Conservation (phyloP, 306 rosid species). For the Castanea sativa region DNA sequence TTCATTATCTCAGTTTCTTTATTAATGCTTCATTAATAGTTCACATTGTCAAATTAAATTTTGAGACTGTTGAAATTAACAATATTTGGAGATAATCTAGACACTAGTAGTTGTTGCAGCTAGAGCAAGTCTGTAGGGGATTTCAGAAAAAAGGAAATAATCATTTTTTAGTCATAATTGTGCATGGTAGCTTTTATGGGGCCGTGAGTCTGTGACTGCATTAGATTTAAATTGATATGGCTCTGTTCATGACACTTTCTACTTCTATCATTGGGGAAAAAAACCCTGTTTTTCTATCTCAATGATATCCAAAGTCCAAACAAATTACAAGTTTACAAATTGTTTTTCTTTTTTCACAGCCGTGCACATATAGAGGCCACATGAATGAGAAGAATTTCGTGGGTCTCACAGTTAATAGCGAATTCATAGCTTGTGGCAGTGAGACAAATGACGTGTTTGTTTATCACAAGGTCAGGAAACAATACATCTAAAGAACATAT, state of each 20-base stretch:
- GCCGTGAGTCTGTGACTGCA: background rate
- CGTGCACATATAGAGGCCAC: conserved; percentile 82
- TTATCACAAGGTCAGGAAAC: conserved; percentile 81
- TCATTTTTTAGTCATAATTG: background rate
- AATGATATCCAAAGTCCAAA: background rate
- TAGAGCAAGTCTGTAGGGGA: background rate
- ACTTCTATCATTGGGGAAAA: background rate
- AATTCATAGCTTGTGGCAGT: conserved; percentile 92
- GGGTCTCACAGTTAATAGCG: conserved; percentile 86
- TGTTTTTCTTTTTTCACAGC: conserved; percentile 37
- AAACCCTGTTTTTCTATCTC: background rate
- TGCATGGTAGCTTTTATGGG: background rate
- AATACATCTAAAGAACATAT: background rate
- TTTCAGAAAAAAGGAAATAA: background rate
- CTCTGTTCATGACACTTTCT: background rate
- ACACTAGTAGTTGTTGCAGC: background rate
- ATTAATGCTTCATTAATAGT: background rate
- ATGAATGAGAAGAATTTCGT: conserved; percentile 96
- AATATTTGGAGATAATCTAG: background rate
- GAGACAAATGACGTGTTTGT: conserved; percentile 92
- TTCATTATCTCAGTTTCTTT: background rate
- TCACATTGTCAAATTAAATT: background rate
- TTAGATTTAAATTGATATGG: background rate
- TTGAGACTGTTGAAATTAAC: background rate
- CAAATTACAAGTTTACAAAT: background rate